These are phyloP conservation scores for Colletotrichum shisoi DNA, from an alignment of 2,329 filamentous ascomycete species.

Conservation along the genomic window DNA sequence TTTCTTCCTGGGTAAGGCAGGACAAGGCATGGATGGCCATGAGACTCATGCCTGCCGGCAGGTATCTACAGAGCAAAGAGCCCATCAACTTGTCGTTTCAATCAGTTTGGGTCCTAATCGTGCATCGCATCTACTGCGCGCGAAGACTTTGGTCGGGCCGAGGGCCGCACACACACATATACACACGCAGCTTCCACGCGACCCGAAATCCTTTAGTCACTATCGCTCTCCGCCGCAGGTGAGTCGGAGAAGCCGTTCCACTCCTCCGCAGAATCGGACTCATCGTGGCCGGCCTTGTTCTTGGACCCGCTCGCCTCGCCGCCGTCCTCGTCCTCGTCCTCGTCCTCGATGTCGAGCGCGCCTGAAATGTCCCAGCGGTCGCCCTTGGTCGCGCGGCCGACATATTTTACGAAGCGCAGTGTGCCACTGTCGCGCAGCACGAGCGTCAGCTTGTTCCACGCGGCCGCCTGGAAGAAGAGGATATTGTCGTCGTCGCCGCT, in stretches of 20 bases:
- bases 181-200: background rate
- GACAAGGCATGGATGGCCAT: no score
- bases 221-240: slow-evolving; percentile 43
- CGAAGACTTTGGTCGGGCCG: background rate
- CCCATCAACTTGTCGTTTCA: no score
- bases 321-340: slow-evolving; percentile 53
- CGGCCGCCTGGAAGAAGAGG: slow-evolving; percentile 67
- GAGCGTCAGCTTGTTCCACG: slow-evolving; percentile 91
- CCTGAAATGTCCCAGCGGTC: slow-evolving; percentile 93
- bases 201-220: slow-evolving; percentile 45
- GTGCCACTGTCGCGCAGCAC: slow-evolving; percentile 87
- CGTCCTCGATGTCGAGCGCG: slow-evolving; percentile 74
- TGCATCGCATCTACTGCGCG: no score
- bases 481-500: slow-evolving; percentile 77
- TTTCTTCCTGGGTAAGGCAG: no score
- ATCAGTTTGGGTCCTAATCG: no score
- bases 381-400: slow-evolving; percentile 80
- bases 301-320: slow-evolving; percentile 47
- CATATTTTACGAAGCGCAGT: slow-evolving; percentile 95
- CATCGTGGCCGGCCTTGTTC: slow-evolving; percentile 45
- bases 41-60: no score
- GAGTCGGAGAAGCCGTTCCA: slow-evolving; percentile 65
- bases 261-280: slow-evolving; percentile 55
- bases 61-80: no score
- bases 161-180: background rate